Conservation (phyloP, 306 rosid species). For the Rosa multiflora region DNA sequence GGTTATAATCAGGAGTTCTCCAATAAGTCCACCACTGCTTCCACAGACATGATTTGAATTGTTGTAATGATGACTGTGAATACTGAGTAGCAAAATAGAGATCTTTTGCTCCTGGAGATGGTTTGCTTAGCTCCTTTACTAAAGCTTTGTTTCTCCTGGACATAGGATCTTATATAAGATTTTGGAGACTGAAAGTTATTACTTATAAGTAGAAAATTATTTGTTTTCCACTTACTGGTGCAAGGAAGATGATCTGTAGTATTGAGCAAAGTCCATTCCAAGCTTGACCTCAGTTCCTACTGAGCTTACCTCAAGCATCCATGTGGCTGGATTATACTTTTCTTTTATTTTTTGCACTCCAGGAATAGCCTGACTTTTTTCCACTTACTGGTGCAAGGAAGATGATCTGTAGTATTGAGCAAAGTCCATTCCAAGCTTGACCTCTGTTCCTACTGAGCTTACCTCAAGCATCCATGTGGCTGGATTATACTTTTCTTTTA, state of each 20-base stretch:
- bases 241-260: conserved; percentile 74
- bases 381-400: no score
- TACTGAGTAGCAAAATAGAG: conserved; percentile 61
- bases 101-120: conserved; percentile 69
- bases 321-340: conserved; percentile 94
- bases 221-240: conserved; percentile 56
- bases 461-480: no score
- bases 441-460: no score
- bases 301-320: conserved; percentile 99
- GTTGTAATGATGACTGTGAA: conserved; percentile 70
- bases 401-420: no score
- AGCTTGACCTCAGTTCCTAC: conserved; percentile 81
- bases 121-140: conserved; percentile 65
- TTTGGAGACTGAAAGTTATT: neutral
- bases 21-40: conserved; percentile 94
- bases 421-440: no score
- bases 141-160: conserved; percentile 77
- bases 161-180: conserved; percentile 24
- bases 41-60: conserved; percentile 84
- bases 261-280: conserved; percentile 87
- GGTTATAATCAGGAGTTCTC: conserved; percentile 97
- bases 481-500: no score
- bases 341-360: conserved; percentile 85
- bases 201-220: neutral
- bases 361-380: no score